Base-by-base conservation (phyloP, 2,329 filamentous ascomycete species). In the Colletotrichum sp. region DNA sequence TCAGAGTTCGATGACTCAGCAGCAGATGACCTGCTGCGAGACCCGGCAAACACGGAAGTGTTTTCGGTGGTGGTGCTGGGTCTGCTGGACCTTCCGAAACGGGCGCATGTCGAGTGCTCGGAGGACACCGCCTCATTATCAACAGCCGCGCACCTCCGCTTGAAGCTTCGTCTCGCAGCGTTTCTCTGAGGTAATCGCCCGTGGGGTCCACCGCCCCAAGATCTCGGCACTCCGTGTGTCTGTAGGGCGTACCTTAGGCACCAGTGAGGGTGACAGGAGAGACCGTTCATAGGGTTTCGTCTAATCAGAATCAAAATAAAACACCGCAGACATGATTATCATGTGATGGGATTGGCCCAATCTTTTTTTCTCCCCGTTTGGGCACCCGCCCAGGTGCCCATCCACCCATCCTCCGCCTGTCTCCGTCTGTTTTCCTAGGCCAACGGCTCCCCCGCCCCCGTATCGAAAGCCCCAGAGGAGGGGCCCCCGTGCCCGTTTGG, bases 81-180 rank as follows among this genome's bases (percentile, higher is more conserved):
- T 62, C 57, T 69, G 25, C 69, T 76, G 27, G 32, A 75, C 69
- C 63, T 75, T 64, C 72, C 69, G 69, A 73, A 69, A 73, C 70
- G 57, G 70, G 68, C 27, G 68, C 62, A 55, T 19, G 62, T 30
- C 52, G 52, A 49, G 68, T 62, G 61, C 36, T 72, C 69, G 62
- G 52, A 75, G 72, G 69, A 55, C 72, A 66, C 72, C 63, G 68
- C 68, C 67, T 74, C 67, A 32, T 49, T 64, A 59, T 64, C 68
- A 66, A 57, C 39, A 55, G 64, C 52, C 68, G 72, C 72, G 61
- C 61, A 52, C 22, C 49, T 71, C 61, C 68, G 72, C 49, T 52
- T 32, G 49, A 61, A 32, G 25, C 27, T 25, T 39, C 27, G 36
- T 55, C 13, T 7, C 44, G 19, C 44, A 49, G 44, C 29, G 15